These are phyloP conservation scores for Auriscalpium microsporum DNA, from an alignment of 768 basidiomycete genomes.

Conservation along the genomic window DNA sequence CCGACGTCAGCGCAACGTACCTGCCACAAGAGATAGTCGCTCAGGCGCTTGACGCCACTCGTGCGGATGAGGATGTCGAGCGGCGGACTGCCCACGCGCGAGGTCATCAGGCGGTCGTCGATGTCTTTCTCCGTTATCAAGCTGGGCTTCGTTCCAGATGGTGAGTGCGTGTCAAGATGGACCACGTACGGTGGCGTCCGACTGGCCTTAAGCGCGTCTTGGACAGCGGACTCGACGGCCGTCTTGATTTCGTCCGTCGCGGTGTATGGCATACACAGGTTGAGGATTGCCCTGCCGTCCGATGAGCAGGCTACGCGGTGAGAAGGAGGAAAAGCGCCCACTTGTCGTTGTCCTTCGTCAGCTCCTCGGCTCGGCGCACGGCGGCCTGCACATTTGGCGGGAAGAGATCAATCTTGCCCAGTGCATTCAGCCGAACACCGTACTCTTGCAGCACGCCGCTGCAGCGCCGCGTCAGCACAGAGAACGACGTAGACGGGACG, in stretches of 20 bases:
- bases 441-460: conserved; percentile 77
- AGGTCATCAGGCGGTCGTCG: conserved; percentile 58
- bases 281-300: conserved; percentile 65
- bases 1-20: conserved; percentile 33
- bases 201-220: conserved; percentile 26
- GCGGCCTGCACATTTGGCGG: conserved; percentile 69
- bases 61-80: conserved; percentile 88
- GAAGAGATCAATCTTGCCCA: conserved; percentile 70
- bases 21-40: conserved; percentile 96
- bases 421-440: conserved; percentile 75
- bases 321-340: conserved; percentile 24
- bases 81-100: conserved; percentile 59
- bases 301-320: neutral
- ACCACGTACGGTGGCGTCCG: neutral
- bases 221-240: conserved; percentile 53
- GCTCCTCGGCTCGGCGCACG: conserved; percentile 58
- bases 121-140: conserved; percentile 62
- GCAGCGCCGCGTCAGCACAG: neutral
- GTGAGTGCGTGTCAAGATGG: neutral
- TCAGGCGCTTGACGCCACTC: conserved; percentile 81
- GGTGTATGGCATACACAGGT: conserved; percentile 89
- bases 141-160: conserved; percentile 17
- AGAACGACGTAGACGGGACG: neutral
- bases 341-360: conserved; percentile 71
- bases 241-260: conserved; percentile 87